Conservation (phyloP, 2,329 filamentous ascomycete species). For the Venturia aucupariae region DNA sequence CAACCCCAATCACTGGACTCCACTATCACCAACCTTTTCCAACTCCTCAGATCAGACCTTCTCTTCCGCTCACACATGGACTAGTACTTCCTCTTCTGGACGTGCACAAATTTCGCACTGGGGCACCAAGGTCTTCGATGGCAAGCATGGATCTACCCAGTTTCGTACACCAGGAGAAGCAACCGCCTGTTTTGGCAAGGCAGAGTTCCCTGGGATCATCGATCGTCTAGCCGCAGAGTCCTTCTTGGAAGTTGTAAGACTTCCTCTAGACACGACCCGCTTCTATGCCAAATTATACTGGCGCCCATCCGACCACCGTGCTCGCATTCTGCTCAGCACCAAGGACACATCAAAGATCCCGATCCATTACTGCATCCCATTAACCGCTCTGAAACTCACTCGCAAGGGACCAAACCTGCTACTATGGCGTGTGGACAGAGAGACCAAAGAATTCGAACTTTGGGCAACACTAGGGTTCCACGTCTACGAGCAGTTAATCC, state of each 20-base stretch:
- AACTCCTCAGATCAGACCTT: conserved; percentile 2
- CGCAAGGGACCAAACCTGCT: conserved; percentile 33
- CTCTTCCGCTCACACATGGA: neutral
- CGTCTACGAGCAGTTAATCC: conserved; percentile 47
- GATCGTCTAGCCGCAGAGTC: conserved; percentile 29
- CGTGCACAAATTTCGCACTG: conserved; percentile 28
- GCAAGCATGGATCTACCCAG: conserved; percentile 28
- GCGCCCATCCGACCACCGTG: conserved; percentile 41
- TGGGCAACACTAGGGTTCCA: conserved; percentile 49
- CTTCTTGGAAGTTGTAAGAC: conserved; percentile 32
- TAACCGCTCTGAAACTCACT: conserved; percentile 38
- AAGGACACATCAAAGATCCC: conserved; percentile 32
- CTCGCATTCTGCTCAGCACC: conserved; percentile 43
- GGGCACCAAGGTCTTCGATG: conserved; percentile 36
- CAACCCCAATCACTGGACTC: conserved; percentile 23
- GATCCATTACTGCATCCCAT: conserved; percentile 39
- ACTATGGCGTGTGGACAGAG: conserved; percentile 29
- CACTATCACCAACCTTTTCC: conserved; percentile 13
- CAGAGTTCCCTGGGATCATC: conserved; percentile 20
- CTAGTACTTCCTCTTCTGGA: conserved; percentile 25
- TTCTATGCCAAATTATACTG: conserved; percentile 43
- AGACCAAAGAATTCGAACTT: conserved; percentile 34
- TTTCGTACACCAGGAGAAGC: conserved; percentile 25
- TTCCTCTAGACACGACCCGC: conserved; percentile 39
- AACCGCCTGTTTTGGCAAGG: conserved; percentile 12